Base-by-base conservation (phyloP, 2,329 filamentous ascomycete genomes). In the Hypocreales sp. region DNA sequence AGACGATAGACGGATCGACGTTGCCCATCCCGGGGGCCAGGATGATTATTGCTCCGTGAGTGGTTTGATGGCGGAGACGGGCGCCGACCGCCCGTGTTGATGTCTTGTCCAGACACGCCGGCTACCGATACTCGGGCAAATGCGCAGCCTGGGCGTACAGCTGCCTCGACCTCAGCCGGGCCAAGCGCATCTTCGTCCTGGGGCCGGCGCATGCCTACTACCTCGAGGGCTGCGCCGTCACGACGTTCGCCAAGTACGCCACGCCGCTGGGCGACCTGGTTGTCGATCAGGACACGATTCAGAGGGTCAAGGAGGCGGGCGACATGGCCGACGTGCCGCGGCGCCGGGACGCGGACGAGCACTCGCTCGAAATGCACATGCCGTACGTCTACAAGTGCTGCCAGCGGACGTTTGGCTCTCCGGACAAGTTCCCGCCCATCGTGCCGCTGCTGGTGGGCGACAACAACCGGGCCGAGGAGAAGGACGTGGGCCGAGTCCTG, bases 81-180 rank as follows among this genome's bases (percentile, higher is more conserved):
- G n/a, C 3, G 21, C 28, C 23, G 22, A 33, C 13, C 2, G 8
- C 9, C 5, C 17, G 15, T n/a, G n/a, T n/a, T n/a, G n/a, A n/a
- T n/a, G n/a, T n/a, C n/a, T n/a, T n/a, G n/a, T n/a, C 9, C 40
- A 94, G 87, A 34, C 90, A 98, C 51, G 90, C 90, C 33, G 90
- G 90, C 34, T 98, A 93, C 56, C 60, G 70, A 2, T 95, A 87
- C 60, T 98, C 90, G 4, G 90, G 90, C 7, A 71, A 76, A 21
- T 87, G 83, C 39, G 90, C 90, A 23, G 90, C 86, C 23, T 95
- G 83, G 75, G 90, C 90, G 7, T 98, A 95, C 57, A 90, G 82
- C 53, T 69, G 71, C 6, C 73, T 92, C 26, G 84, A 95, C 49
- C 65, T 95, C 30, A 76, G 72, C 33, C 70, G 72, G 34, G 78